Evolutionary conservation across 352 stramenopile genomes (phyloP).

Genomic region (Salisapilia sapeloensis): DNA sequence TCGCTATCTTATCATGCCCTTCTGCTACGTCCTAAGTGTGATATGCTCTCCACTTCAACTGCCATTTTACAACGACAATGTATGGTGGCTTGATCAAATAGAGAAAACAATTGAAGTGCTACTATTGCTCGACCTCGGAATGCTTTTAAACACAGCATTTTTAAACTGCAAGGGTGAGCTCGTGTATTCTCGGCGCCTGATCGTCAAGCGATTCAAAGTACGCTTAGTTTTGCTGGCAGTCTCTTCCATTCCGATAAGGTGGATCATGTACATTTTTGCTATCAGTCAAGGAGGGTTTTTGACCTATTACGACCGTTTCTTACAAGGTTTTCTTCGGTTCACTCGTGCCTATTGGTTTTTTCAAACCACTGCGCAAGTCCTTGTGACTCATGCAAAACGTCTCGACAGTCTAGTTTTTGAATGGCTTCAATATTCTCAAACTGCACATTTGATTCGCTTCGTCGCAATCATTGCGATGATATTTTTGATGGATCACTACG

Average conservation of each 20-base stretch:
- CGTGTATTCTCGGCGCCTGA: slow-evolving; percentile 6
- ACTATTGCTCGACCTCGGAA: slow-evolving; percentile 10
- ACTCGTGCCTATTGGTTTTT: neutral
- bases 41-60: no score
- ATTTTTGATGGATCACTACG: no score
- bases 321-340: neutral
- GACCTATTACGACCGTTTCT: neutral
- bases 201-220: slow-evolving; percentile 10
- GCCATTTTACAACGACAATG: no score
- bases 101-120: no score
- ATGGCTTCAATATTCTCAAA: slow-evolving; percentile 3
- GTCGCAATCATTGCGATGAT: neutral
- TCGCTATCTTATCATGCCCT: no score
- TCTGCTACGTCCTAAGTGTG: no score
- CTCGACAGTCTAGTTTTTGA: slow-evolving; percentile 1
- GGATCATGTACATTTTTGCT: neutral
- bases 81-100: no score
- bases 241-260: slow-evolving; percentile 3
- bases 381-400: neutral
- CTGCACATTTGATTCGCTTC: neutral
- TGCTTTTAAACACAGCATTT: slow-evolving; percentile 16
- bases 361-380: neutral
- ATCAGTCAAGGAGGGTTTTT: neutral
- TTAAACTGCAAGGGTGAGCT: slow-evolving; percentile 8
- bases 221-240: slow-evolving; percentile 9